phyloP scores from a whole-genome alignment of 139 green algal genomes.

The Chlorokybus atmophyticus region DNA sequence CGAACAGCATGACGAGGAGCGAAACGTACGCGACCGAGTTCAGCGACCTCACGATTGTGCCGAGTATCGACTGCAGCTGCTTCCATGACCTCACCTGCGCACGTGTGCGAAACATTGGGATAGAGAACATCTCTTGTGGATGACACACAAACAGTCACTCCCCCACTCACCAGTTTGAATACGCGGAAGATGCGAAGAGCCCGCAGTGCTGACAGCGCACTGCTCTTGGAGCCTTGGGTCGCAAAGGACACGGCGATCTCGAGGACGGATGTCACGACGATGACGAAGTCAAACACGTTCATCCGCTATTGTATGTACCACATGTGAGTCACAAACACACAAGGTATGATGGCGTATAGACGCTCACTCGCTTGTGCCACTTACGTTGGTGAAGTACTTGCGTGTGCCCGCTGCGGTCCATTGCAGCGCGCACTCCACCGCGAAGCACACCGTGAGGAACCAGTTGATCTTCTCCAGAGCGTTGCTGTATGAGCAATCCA shows the following conservation, averaged over 20 bases:
- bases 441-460: constrained; percentile 39
- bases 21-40: constrained; percentile 40
- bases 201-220: constrained; percentile 45
- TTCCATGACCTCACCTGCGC: constrained; percentile 44
- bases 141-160: too few relatives aligned
- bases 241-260: constrained; percentile 26
- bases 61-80: constrained; percentile 52
- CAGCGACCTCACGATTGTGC: constrained; percentile 41
- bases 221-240: constrained; percentile 4
- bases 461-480: constrained; percentile 17
- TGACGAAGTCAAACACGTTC: constrained; percentile 48
- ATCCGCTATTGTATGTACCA: constrained; percentile 25
- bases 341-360: too few relatives aligned
- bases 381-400: too few relatives aligned
- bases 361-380: too few relatives aligned
- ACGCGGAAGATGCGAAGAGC: constrained; percentile 54
- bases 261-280: constrained; percentile 37
- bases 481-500: too few relatives aligned
- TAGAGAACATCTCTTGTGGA: too few relatives aligned
- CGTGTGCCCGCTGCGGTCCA: too few relatives aligned
- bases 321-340: constrained; percentile 28
- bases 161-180: constrained; percentile 49
- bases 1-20: constrained; percentile 50
- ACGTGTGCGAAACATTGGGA: too few relatives aligned
- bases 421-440: constrained; percentile 49